Evolutionary conservation across 129 eudicot genomes (phyloP), one percentile per base, ranked within the genome.

Genomic region (Scalesia atractyloides): DNA sequence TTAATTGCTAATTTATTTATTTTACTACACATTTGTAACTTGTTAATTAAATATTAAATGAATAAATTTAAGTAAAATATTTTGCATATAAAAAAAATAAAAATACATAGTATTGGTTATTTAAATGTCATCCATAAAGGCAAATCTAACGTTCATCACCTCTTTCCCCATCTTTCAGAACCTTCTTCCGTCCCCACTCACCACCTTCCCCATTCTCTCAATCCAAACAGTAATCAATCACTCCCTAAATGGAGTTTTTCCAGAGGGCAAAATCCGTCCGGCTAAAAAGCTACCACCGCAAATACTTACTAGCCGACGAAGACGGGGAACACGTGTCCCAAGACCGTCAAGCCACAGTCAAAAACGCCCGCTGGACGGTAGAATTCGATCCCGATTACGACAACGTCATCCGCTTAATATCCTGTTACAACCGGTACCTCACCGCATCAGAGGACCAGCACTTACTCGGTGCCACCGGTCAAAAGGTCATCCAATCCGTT

Each of bases 371-470:
- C 8, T 88, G 96, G 96, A 83, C 66, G 36, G 86, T 88, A 8
- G 96, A 88, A 67, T 73, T 81, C 77, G 89, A 79, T 26, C 44
- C 77, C 14, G 79, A 72, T n/a, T 73, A 72, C 39, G 84, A 70
- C 33, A 80, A 72, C 13, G 87, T 88, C 43, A 58, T 88, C 26
- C 84, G 91, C 5, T 56, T 88, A 9, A 88, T 76, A 74, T 85
- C 91, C 16, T 81, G 88, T 69, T 86, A 46, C 33, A 85, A 81
- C 16, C 75, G 70, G 18, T 88, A 86, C 76, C 68, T 88, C 7
- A 88, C 91, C 9, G 96, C 96, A 12, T 76, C 89, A 12, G 87
- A 83, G 54, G 91, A 88, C 2, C 82, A 72, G 4, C 78, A 69
- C 46, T 68, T 79, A 12, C 86, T 88, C 18, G 91, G 91, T 3